Evolutionary conservation across 352 stramenopile genomes (phyloP).

Genomic region (Pythium periplocum): DNA sequence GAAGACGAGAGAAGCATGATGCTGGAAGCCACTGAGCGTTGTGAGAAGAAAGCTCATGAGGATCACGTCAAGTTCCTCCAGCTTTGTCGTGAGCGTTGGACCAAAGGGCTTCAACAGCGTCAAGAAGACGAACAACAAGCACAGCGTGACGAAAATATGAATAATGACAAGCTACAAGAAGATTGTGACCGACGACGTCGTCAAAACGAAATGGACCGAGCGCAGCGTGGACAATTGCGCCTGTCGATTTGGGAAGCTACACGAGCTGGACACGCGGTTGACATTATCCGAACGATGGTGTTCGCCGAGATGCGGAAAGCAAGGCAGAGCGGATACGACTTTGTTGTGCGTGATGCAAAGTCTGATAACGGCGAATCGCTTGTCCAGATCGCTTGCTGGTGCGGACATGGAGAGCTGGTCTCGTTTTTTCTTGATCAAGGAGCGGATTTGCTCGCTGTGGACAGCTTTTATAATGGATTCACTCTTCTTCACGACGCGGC

Average conservation of each 20-base stretch:
- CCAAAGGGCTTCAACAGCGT: background rate
- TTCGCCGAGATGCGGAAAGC: constrained; percentile 62
- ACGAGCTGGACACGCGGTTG: constrained; percentile 40
- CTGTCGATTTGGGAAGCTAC: constrained; percentile 68
- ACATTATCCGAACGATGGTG: constrained; percentile 45
- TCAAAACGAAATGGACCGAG: constrained; percentile 3
- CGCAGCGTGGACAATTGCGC: constrained; percentile 25
- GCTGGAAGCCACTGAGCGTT: background rate
- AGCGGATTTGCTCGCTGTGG: constrained; percentile 38
- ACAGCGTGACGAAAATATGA: background rate
- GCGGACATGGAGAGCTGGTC: constrained; percentile 52
- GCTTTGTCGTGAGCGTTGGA: background rate
- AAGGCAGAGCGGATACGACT: constrained; percentile 48
- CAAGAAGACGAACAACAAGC: constrained; percentile 1
- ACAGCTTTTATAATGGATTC: constrained; percentile 54
- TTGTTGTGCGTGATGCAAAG: constrained; percentile 35
- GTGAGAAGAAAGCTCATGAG: background rate
- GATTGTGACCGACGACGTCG: background rate
- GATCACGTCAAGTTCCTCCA: background rate
- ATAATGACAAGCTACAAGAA: background rate
- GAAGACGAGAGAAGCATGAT: constrained; percentile 21
- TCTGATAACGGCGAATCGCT: constrained; percentile 55
- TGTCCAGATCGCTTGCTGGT: constrained; percentile 70
- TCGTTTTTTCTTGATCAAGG: constrained; percentile 56
- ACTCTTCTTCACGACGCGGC: constrained; percentile 62